Evolutionary conservation across 805 yeast genomes (phyloP).

Genomic region (Starmerella powellii): DNA sequence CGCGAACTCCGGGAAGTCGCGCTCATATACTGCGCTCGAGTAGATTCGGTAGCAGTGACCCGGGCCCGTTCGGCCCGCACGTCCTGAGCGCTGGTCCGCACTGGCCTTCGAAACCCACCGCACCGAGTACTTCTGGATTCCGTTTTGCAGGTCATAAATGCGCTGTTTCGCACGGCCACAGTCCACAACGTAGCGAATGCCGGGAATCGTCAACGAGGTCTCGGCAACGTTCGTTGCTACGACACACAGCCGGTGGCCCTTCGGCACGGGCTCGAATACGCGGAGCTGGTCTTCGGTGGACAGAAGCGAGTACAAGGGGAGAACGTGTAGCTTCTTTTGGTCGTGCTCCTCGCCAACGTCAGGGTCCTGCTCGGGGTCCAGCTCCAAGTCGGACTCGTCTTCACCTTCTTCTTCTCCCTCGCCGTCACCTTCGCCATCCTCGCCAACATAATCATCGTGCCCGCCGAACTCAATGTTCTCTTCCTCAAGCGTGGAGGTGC

Average conservation of each 20-base stretch:
- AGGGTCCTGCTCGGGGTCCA: slow-evolving; percentile 40
- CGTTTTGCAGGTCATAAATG: slow-evolving; percentile 64
- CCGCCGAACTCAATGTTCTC: slow-evolving; percentile 64
- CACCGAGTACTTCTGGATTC: slow-evolving; percentile 84
- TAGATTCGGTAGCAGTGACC: slow-evolving; percentile 90
- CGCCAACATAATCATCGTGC: slow-evolving; percentile 28
- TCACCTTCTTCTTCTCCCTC: slow-evolving; percentile 36
- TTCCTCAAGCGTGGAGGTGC: slow-evolving; percentile 61
- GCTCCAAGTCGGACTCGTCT: slow-evolving; percentile 34
- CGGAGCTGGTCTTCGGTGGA: slow-evolving; percentile 95
- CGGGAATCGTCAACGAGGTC: slow-evolving; percentile 92
- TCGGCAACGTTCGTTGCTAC: slow-evolving; percentile 98
- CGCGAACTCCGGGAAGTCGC: slow-evolving; percentile 70
- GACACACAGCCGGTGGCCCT: slow-evolving; percentile 74
- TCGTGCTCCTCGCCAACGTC: slow-evolving; percentile 40
- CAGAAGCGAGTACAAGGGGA: slow-evolving; percentile 81
- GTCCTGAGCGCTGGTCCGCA: slow-evolving; percentile 88
- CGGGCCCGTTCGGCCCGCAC: slow-evolving; percentile 98
- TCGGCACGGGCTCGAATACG: slow-evolving; percentile 77
- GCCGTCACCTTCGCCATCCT: slow-evolving; percentile 32
- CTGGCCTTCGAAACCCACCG: slow-evolving; percentile 93
- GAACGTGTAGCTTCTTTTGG: slow-evolving; percentile 65
- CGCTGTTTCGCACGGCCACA: slow-evolving; percentile 91
- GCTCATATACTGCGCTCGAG: slow-evolving; percentile 88
- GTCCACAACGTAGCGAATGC: slow-evolving; percentile 87